Conservation (phyloP, 2,329 filamentous ascomycete genomes). For the Fusarium coicis region DNA sequence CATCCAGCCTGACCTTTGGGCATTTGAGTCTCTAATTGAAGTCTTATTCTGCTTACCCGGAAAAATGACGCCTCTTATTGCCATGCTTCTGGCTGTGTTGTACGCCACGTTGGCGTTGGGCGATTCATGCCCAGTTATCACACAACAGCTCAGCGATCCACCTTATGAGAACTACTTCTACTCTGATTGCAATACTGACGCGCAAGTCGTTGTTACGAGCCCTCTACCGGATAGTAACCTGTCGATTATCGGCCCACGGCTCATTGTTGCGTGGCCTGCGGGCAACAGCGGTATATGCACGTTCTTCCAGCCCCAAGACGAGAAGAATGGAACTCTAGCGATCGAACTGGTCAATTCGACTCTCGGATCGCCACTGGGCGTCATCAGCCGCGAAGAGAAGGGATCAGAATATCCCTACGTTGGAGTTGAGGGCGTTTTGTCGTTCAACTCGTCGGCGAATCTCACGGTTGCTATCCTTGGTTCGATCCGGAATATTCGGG, state of each 20-base stretch:
- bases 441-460: constrained; percentile 67
- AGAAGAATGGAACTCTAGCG: constrained; percentile 62
- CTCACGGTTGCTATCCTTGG: constrained; percentile 68
- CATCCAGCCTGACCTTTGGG: neutral
- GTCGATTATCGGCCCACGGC: constrained; percentile 64
- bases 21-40: neutral
- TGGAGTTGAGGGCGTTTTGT: constrained; percentile 63
- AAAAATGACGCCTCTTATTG: neutral
- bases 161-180: constrained; percentile 75
- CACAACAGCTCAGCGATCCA: constrained; percentile 58
- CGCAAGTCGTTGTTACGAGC: constrained; percentile 70
- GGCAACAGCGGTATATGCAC: constrained; percentile 70
- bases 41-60: neutral
- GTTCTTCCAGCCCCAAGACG: constrained; percentile 66
- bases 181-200: constrained; percentile 69
- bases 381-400: constrained; percentile 52
- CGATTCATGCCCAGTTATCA: constrained; percentile 1
- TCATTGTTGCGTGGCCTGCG: constrained; percentile 72
- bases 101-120: neutral
- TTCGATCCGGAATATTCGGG: constrained; percentile 70
- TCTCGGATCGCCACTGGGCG: constrained; percentile 55
- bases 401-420: constrained; percentile 54
- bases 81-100: neutral
- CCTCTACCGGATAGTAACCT: constrained; percentile 64
- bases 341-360: constrained; percentile 64